phyloP scores from a whole-genome alignment of 306 rosid species.

The Vicia sativa region DNA sequence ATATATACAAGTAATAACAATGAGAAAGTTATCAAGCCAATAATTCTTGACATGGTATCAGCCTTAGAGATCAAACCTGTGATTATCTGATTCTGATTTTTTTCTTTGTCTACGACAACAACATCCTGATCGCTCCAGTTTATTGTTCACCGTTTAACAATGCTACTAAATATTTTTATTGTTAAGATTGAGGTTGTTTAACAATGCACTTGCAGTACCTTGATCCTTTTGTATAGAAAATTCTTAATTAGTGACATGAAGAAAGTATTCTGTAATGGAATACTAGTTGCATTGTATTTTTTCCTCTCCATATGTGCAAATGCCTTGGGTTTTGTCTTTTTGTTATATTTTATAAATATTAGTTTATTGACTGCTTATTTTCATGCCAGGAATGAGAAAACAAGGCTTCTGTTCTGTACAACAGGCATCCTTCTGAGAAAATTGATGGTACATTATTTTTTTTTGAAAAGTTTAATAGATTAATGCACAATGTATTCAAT shows the following conservation, averaged over 20 bases:
- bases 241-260: slow-evolving; percentile 11
- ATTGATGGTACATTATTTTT: slow-evolving; percentile 61
- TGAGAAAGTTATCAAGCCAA: too few species aligned
- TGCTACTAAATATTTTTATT: slow-evolving; percentile 23
- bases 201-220: slow-evolving; percentile 15
- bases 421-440: slow-evolving; percentile 94
- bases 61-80: too few species aligned
- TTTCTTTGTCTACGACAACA: too few species aligned
- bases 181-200: slow-evolving; percentile 30
- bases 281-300: slow-evolving; percentile 23
- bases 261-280: slow-evolving; percentile 21
- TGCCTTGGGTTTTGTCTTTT: slow-evolving; percentile 9
- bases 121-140: too few species aligned
- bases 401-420: slow-evolving; percentile 92
- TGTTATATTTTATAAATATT: not conserved
- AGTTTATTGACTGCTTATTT: slow-evolving; percentile 30
- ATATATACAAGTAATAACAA: too few species aligned
- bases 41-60: too few species aligned
- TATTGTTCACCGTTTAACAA: too few species aligned
- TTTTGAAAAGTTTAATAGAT: slow-evolving; percentile 19
- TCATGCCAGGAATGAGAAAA: slow-evolving; percentile 72
- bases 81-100: too few species aligned
- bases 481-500: not conserved
- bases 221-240: slow-evolving; percentile 19
- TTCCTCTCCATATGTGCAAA: slow-evolving; percentile 4